Evolutionary conservation across 1,284 basidiomycete genomes (phyloP), one percentile per base, ranked within the genome.

Genomic region (Boletus semigastroideus): DNA sequence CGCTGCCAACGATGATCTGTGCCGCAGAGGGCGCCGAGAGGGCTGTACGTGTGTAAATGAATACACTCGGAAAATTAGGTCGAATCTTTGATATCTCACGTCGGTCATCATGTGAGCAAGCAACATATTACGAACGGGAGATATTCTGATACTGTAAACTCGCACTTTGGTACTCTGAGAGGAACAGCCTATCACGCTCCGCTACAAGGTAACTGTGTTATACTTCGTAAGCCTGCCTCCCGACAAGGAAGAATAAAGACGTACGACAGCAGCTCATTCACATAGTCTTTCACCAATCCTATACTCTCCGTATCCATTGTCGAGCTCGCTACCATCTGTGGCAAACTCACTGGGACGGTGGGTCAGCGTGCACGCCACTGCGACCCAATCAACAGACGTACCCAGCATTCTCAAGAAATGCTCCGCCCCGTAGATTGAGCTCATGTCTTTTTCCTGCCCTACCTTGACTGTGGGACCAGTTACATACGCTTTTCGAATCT

Each of bases 331-430:
- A 98, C 87, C 82, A 98, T 94, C 60, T 80, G 77, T 4, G 88
- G 88, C 34, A 90, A 69, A 51, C 78, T 84, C 64, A 90, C 88
- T 81, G 72, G 66, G 17, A 19, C n/a, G 19, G 16, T 11, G 5
- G 1, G 16, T 54, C 34, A 52, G 20, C 16, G 44, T 13, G 6
- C 19, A 37, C 12, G 5, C 20, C 6, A 25, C 8, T 16, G 12
- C n/a, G 4, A 39, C 16, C 40, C 4, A 33, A 28, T n/a, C 9
- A 13, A 47, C 25, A 28, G 30, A 77, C 85, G 55, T 59, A 97
- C 94, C 95, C 58, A 99, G 79, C 78, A 99, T 86, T 47, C 96
- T 77, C 53, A 98, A 69, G 14, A 99, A 69, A 70, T 99, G 96
- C 68, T 99, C 96, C 5, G 92, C 94, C 0, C 96, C 97, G 64